Evolutionary conservation across 441 rosid genomes (phyloP), one percentile per base, ranked within the genome.

Genomic region (Omphalea diandra): DNA sequence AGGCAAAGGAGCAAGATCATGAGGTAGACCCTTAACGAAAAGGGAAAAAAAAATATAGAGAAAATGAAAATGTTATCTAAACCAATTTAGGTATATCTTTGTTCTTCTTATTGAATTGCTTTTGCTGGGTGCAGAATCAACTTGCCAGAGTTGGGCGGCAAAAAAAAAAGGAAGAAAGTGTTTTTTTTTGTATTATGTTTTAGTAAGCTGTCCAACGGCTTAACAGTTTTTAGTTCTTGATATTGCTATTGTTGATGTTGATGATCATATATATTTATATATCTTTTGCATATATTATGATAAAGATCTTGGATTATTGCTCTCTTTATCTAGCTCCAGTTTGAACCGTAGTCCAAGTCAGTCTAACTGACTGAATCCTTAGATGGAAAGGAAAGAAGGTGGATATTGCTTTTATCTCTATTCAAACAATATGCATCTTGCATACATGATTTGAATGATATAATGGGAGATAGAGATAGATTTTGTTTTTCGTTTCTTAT

Each of bases 11-110:
- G n/a, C n/a, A n/a, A n/a, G n/a, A n/a, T n/a, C n/a, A n/a, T n/a
- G n/a, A 79, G 77, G 73, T 74, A 72, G 60, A 73, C 44, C 29
- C 54, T n/a, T 50, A 7, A 62, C 40, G 56, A 32, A 60, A 18
- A 63, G 6, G 40, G 18, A 27, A 52, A 32, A 58, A 47, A 38
- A 38, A 52, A 17, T 22, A 69, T 27, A 59, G 49, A 52, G 50
- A 60, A 44, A 47, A 69, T 70, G 36, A 47, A 33, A 36, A 69
- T 70, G 69, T 76, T 46, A 56, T 60, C 72, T 49, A 65, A 63
- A 62, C 61, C 54, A 59, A 68, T 73, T 73, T 69, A 77, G 75
- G 73, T 71, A 75, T 65, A 70, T 78, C 73, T 72, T 77, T 77
- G 70, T 76, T 75, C 36, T 73, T 73, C 63, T 74, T 78, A 44